Evolutionary conservation across 306 rosid genomes (phyloP).

Genomic region (Malus orientalis): DNA sequence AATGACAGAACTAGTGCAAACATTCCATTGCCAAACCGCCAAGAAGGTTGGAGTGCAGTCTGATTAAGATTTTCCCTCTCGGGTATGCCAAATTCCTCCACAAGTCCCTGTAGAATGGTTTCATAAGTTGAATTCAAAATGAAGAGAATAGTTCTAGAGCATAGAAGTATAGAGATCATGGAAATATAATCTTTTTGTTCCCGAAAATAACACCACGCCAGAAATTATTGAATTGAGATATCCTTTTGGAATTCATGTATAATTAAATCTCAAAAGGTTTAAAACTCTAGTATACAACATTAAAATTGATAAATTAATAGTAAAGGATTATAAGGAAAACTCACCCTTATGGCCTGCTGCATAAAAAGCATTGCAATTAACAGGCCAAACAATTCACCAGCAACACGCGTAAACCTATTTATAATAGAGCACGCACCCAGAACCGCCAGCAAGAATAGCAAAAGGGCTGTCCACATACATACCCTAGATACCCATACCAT

Average conservation of each 20-base stretch:
- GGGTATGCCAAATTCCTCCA: slow-evolving; percentile 78
- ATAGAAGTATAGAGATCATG: neutral
- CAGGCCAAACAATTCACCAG: slow-evolving; percentile 94
- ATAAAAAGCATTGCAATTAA: slow-evolving; percentile 90
- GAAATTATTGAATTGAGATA: neutral
- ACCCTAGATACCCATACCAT: slow-evolving; percentile 50
- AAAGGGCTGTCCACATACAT: slow-evolving; percentile 82
- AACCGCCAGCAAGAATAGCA: slow-evolving; percentile 82
- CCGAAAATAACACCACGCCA: neutral
- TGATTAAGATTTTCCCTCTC: slow-evolving; percentile 42
- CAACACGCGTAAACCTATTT: slow-evolving; percentile 88
- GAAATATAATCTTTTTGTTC: neutral
- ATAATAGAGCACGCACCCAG: slow-evolving; percentile 91
- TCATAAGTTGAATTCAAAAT: slow-evolving; percentile 3
- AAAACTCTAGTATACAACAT: neutral
- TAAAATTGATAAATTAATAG: neutral
- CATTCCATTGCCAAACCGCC: slow-evolving; percentile 98
- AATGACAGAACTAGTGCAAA: slow-evolving; percentile 88
- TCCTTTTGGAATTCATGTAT: neutral
- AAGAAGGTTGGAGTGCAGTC: slow-evolving; percentile 54
- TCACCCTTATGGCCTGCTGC: slow-evolving; percentile 95
- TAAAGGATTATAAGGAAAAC: slow-evolving; percentile 14
- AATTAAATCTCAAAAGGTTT: neutral
- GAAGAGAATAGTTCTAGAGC: slow-evolving; percentile 3
- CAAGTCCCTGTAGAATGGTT: slow-evolving; percentile 60